Evolutionary conservation across 2,329 filamentous ascomycete species (phyloP).

Genomic region (Penicillium corylophilum): DNA sequence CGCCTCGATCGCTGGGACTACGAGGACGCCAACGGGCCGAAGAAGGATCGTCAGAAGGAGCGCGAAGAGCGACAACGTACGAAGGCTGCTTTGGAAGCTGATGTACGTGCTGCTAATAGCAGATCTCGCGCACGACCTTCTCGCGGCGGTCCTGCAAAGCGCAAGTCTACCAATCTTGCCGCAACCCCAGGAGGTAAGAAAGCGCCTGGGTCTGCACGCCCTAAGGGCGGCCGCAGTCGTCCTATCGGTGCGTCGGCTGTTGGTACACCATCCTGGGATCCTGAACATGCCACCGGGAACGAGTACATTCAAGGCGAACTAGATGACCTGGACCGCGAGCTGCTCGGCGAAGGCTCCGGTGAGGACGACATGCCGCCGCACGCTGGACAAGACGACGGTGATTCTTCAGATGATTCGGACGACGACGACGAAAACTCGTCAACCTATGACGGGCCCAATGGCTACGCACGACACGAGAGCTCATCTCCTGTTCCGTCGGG

Average conservation of each 20-base stretch:
- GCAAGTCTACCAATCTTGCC: constrained; percentile 27
- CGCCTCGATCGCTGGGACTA: constrained; percentile 48
- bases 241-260: constrained; percentile 13
- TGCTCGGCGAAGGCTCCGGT: constrained; percentile 36
- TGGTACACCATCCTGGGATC: constrained; percentile 27
- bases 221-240: constrained; percentile 28
- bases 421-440: constrained; percentile 37
- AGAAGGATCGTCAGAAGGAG: constrained; percentile 38
- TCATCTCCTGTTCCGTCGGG: constrained; percentile 29
- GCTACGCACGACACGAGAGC: constrained; percentile 33
- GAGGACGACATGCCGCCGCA: constrained; percentile 35
- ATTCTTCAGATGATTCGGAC: constrained; percentile 36
- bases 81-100: constrained; percentile 22
- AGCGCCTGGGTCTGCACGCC: constrained; percentile 19
- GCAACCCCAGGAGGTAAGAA: constrained; percentile 24
- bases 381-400: constrained; percentile 25
- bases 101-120: constrained; percentile 20
- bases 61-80: constrained; percentile 39
- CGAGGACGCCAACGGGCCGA: constrained; percentile 41
- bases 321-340: constrained; percentile 40
- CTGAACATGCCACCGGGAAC: constrained; percentile 24
- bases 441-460: constrained; percentile 32
- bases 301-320: constrained; percentile 36
- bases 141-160: constrained; percentile 26
- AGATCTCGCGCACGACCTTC: constrained; percentile 20